A percentile compares a stretch with the other conserved stretches of the same genome.
phyloP scores from a whole-genome alignment of 2,329 filamentous ascomycete species.

The Aspergillus chevalieri region DNA sequence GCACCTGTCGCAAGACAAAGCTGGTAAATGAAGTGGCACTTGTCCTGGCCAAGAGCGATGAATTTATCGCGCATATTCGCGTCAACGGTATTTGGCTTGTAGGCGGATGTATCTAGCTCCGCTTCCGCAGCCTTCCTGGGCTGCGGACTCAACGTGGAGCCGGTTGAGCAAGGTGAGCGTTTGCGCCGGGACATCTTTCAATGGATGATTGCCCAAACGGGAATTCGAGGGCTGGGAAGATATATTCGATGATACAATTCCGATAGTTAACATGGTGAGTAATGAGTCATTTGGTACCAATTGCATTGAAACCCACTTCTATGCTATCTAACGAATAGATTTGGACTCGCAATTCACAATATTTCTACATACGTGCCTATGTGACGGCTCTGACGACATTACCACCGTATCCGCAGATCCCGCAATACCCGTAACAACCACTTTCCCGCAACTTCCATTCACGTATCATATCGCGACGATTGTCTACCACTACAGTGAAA shows the following conservation, averaged over 20 bases:
- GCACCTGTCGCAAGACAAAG: slow-evolving; percentile 47
- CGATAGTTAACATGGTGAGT: too few species aligned
- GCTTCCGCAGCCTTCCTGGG: slow-evolving; percentile 32
- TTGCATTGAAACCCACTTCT: too few species aligned
- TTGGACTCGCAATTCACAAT: too few species aligned
- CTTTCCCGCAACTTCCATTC: neutral
- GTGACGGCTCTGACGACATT: neutral
- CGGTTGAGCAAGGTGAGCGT: slow-evolving; percentile 21
- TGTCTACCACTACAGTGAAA: neutral
- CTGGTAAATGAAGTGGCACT: slow-evolving; percentile 53
- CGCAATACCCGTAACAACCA: neutral
- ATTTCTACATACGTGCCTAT: too few species aligned
- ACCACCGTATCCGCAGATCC: neutral
- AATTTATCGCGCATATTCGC: slow-evolving; percentile 51
- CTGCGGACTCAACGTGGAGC: slow-evolving; percentile 27
- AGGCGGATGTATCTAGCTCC: slow-evolving; percentile 15
- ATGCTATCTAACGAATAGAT: too few species aligned
- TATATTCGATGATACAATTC: too few species aligned
- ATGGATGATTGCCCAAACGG: too few species aligned
- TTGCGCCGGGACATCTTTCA: slow-evolving; percentile 4
- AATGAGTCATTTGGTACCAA: too few species aligned
- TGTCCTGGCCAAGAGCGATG: slow-evolving; percentile 55
- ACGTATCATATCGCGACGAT: neutral
- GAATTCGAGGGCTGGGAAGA: too few species aligned
- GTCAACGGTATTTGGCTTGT: slow-evolving; percentile 23